phyloP scores from a whole-genome alignment of 495 filamentous ascomycete species.

The Lepidopterella palustris region DNA sequence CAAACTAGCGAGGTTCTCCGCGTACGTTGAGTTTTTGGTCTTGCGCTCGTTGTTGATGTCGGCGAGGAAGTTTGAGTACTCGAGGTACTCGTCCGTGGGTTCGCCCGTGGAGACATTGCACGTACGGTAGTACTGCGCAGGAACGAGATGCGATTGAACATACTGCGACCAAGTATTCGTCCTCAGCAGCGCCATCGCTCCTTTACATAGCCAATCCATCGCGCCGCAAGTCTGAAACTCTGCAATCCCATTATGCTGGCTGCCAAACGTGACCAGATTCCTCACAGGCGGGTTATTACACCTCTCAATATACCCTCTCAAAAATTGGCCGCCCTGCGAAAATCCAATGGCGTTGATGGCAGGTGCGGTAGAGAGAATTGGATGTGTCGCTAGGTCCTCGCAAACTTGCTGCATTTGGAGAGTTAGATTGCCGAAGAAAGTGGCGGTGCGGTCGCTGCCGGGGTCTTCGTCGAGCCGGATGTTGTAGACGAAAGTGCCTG shows the following conservation, averaged over 20 bases:
- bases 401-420: constrained; percentile 74
- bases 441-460: constrained; percentile 63
- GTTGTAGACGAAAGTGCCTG: constrained; percentile 76
- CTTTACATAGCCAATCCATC: constrained; percentile 73
- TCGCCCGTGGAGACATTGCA: constrained; percentile 41
- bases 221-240: constrained; percentile 61
- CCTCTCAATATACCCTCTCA: constrained; percentile 85
- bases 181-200: constrained; percentile 64
- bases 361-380: constrained; percentile 70
- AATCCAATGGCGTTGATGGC: constrained; percentile 90
- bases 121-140: constrained; percentile 85
- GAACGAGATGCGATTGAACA: constrained; percentile 73
- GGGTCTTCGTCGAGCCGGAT: constrained; percentile 66
- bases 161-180: constrained; percentile 66
- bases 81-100: constrained; percentile 62
- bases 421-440: constrained; percentile 87
- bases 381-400: constrained; percentile 66
- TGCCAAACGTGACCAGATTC: constrained; percentile 85
- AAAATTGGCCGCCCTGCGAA: constrained; percentile 92
- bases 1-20: constrained; percentile 58
- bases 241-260: constrained; percentile 87
- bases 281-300: constrained; percentile 77
- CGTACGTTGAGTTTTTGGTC: constrained; percentile 68
- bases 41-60: constrained; percentile 92
- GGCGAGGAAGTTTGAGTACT: constrained; percentile 88